A percentile compares a stretch with the other conserved stretches of the same genome.
phyloP scores from a whole-genome alignment of 371 early-diverging fungal species.

The Mucor plumbeus region DNA sequence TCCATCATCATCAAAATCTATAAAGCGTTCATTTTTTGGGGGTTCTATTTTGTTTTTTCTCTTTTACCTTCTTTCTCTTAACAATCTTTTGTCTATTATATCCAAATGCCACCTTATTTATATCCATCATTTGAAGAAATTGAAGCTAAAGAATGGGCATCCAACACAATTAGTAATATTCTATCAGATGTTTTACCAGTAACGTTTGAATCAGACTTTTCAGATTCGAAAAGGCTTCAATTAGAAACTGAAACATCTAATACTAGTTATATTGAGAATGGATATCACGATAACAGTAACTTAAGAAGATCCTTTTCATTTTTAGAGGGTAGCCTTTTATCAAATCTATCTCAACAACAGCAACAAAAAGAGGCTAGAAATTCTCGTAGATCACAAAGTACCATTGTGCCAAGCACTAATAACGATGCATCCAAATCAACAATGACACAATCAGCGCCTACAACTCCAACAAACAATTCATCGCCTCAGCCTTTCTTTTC shows the following conservation, averaged over 20 bases:
- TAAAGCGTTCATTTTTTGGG: conserved; percentile 5
- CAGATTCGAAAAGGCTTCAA: background rate
- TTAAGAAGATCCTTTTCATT: conserved; percentile 41
- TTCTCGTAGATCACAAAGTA: conserved; percentile 22
- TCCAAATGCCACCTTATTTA: conserved; percentile 29
- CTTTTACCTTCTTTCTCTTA: conserved; percentile 10
- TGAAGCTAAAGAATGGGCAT: conserved; percentile 48
- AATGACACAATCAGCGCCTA: conserved; percentile 14
- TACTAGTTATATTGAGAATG: background rate
- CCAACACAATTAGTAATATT: conserved; percentile 33
- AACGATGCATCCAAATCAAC: background rate
- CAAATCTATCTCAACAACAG: background rate
- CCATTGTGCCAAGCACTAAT: conserved; percentile 16
- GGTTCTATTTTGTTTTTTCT: conserved; percentile 13
- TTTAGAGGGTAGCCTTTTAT: conserved; percentile 34
- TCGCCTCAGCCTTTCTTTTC: conserved; percentile 20
- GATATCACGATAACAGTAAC: conserved; percentile 4
- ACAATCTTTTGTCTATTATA: conserved; percentile 20
- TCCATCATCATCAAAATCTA: background rate
- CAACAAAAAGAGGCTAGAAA: conserved; percentile 13
- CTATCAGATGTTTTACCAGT: conserved; percentile 37
- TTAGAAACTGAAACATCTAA: background rate
- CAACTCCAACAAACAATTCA: conserved; percentile 6
- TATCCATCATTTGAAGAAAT: conserved; percentile 44
- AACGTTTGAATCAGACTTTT: conserved; percentile 30